Evolutionary conservation across 108 stramenopile genomes (phyloP).

Genomic region (Bacterosira constricta): DNA sequence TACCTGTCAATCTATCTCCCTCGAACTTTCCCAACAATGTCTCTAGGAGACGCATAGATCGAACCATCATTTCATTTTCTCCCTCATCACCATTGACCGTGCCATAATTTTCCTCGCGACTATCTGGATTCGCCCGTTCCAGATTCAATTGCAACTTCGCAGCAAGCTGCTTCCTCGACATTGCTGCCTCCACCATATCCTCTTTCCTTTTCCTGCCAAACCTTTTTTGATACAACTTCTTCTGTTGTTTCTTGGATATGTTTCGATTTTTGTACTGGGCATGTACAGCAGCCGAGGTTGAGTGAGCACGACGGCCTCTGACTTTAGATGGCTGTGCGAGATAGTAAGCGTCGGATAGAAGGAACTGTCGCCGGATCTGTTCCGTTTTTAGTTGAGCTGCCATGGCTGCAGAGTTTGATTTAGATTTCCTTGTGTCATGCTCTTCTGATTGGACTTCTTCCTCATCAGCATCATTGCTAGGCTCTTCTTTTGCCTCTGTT

Average conservation of each 20-base stretch:
- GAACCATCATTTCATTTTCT: neutral
- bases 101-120: neutral
- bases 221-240: constrained; percentile 37
- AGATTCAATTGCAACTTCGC: constrained; percentile 28
- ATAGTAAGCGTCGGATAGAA: constrained; percentile 44
- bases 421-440: neutral
- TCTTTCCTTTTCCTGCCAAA: constrained; percentile 40
- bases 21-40: constrained; percentile 28
- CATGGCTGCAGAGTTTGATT: constrained; percentile 7
- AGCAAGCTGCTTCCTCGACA: constrained; percentile 38
- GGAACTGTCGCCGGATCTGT: constrained; percentile 39
- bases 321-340: constrained; percentile 40
- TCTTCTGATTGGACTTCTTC: constrained; percentile 2
- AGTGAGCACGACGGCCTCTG: constrained; percentile 22
- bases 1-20: neutral
- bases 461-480: neutral
- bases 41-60: constrained; percentile 4
- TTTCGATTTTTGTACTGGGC: constrained; percentile 42
- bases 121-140: neutral
- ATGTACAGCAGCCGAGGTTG: constrained; percentile 33
- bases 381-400: constrained; percentile 41
- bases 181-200: constrained; percentile 27
- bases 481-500: neutral
- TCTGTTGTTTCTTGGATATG: constrained; percentile 46
- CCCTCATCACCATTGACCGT: neutral